Base-by-base conservation (phyloP, 2,329 filamentous ascomycete species). In the Colletotrichum acutatum region DNA sequence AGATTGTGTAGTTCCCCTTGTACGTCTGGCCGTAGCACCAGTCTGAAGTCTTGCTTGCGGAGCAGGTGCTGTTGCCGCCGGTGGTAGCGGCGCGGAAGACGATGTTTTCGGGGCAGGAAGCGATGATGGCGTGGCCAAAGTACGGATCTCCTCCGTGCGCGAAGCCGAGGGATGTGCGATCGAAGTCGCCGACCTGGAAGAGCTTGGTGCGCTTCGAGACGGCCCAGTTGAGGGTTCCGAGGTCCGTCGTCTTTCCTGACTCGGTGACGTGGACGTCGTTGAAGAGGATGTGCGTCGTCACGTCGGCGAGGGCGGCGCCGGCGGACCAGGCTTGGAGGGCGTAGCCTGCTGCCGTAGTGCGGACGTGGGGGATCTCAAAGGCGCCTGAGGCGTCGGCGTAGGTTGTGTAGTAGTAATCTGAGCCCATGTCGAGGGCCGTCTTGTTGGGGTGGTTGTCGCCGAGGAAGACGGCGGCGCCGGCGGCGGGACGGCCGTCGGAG, bases 251-350 rank as follows among this genome's bases (percentile, higher is more conserved):
- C 42, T 82, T 78, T 4, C 16, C 37, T 7, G 78, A 78, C 1
- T 80, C 74, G 2, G 76, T 66, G 16, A 88, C 80, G 1, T 76
- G 78, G 22, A 88, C 78, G 61, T 84, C 82, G 68, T 85, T 85
- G 16, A 80, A 76, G 0, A 83, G 76, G 71, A 86, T 82, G 26
- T 82, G 82, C 0, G 86, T 87, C 16, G 83, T 83, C 1, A 88
- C 85, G 60, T 87, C 82, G 7, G 78, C 79, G 16, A 87, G 78
- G 8, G 73, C 76, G 30, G 83, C 84, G 68, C 86, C 86, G 71
- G 86, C 85, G 1, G 84, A 83, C 86, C 87, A 88, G 1, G 86
- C 86, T 67, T 87, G 85, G 1, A 88, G 76, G 0, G 83, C 86
- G 73, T 87, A 88, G 2, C 79, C 81, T 0, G 82, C 85, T 0